phyloP scores from a whole-genome alignment of 2,329 filamentous ascomycete genomes.

The Penicillium polonicum region DNA sequence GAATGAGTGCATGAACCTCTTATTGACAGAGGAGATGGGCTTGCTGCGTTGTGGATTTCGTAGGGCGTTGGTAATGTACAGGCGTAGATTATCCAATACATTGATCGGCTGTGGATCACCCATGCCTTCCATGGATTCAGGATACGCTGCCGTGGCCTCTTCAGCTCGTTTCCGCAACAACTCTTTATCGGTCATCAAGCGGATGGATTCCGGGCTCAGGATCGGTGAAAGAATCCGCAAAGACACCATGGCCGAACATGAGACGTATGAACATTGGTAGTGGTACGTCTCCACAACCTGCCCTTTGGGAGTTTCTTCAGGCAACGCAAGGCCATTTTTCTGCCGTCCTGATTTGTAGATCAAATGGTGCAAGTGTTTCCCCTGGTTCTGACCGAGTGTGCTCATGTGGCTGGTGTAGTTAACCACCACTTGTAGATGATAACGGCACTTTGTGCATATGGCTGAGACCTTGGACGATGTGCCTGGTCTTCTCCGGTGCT shows the following conservation, averaged over 20 bases:
- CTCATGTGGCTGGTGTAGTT: slow-evolving; percentile 48
- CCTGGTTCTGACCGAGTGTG: slow-evolving; percentile 47
- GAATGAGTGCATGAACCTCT: slow-evolving; percentile 63
- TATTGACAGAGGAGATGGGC: slow-evolving; percentile 60
- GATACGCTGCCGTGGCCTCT: slow-evolving; percentile 51
- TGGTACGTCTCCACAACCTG: slow-evolving; percentile 46
- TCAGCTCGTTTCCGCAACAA: slow-evolving; percentile 55
- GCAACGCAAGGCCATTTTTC: slow-evolving; percentile 20
- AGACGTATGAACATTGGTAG: slow-evolving; percentile 60
- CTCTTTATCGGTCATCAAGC: slow-evolving; percentile 55
- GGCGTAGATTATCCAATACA: slow-evolving; percentile 56
- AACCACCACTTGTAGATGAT: slow-evolving; percentile 60
- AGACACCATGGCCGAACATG: slow-evolving; percentile 55
- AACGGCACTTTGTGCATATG: slow-evolving; percentile 61
- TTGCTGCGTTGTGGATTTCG: slow-evolving; percentile 51
- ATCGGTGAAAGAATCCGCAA: slow-evolving; percentile 55
- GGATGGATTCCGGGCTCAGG: slow-evolving; percentile 49
- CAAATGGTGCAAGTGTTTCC: slow-evolving; percentile 63
- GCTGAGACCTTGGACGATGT: slow-evolving; percentile 58
- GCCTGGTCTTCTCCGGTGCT: slow-evolving; percentile 41
- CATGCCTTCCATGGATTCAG: slow-evolving; percentile 55
- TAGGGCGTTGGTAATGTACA: slow-evolving; percentile 61
- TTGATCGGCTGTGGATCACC: slow-evolving; percentile 53
- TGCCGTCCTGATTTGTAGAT: slow-evolving; percentile 42
- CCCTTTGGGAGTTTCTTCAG: slow-evolving; percentile 30